A percentile compares a stretch with the other conserved stretches of the same genome.
phyloP scores from a whole-genome alignment of 2,329 filamentous ascomycete species.

The Myotisia sp. region DNA sequence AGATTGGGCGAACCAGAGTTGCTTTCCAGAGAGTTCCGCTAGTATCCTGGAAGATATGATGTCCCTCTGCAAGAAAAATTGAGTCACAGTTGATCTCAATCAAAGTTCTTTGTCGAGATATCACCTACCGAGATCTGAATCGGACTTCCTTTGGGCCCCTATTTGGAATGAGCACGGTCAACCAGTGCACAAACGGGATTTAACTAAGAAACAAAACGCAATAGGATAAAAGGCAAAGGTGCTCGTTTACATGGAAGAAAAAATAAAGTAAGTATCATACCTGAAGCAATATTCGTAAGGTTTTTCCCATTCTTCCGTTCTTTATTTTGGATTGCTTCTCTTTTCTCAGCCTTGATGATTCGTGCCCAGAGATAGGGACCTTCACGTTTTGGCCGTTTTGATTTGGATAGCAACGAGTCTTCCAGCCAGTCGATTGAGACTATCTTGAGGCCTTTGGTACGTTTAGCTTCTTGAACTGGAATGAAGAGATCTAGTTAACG shows the following conservation, averaged over 20 bases:
- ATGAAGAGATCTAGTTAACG: neutral
- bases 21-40: conserved; percentile 52
- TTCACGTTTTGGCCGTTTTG: conserved; percentile 22
- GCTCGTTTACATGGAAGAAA: too few relatives aligned
- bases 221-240: too few relatives aligned
- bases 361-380: conserved; percentile 19
- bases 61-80: conserved; percentile 34
- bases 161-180: too few relatives aligned
- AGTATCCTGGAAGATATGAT: conserved; percentile 50
- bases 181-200: too few relatives aligned
- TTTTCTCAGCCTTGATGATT: conserved; percentile 20
- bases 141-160: too few relatives aligned
- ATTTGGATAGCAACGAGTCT: conserved; percentile 27
- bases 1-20: conserved; percentile 42
- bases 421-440: conserved; percentile 36
- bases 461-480: conserved; percentile 29
- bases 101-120: neutral
- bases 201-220: too few relatives aligned
- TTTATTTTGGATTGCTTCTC: conserved; percentile 18
- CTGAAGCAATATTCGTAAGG: too few relatives aligned
- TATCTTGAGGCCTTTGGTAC: conserved; percentile 27
- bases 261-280: too few relatives aligned
- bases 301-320: too few relatives aligned
- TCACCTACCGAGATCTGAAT: too few relatives aligned
- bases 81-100: neutral